A percentile compares a stretch with the other conserved stretches of the same genome.
These are phyloP conservation scores for Trametes gibbosa DNA, from an alignment of 768 basidiomycete genomes.

Conservation along the genomic window DNA sequence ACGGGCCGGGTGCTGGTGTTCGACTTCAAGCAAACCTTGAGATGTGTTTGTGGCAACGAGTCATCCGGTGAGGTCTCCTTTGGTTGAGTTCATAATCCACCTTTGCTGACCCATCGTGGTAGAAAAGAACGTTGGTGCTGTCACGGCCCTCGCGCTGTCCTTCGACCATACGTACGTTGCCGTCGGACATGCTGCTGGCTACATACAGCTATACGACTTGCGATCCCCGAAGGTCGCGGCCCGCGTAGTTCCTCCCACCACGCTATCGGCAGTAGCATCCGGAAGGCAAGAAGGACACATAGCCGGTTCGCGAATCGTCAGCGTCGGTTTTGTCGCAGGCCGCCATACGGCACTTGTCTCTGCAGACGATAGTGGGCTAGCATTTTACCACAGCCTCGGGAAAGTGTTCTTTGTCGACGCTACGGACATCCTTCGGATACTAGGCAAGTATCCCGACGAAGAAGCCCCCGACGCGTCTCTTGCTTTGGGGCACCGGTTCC, in stretches of 20 bases:
- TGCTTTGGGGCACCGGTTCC: constrained; percentile 31
- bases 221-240: constrained; percentile 64
- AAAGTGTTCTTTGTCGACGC: constrained; percentile 95
- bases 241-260: constrained; percentile 68
- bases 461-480: constrained; percentile 23
- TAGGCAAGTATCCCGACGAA: constrained; percentile 83
- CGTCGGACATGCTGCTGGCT: constrained; percentile 80
- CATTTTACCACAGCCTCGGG: constrained; percentile 93
- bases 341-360: constrained; percentile 91
- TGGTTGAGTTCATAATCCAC: not conserved
- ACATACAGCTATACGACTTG: constrained; percentile 85
- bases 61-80: constrained; percentile 46
- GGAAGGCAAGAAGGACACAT: constrained; percentile 88
- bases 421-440: constrained; percentile 87
- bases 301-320: constrained; percentile 72
- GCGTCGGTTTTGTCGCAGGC: constrained; percentile 82
- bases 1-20: constrained; percentile 78
- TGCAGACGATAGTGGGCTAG: constrained; percentile 86
- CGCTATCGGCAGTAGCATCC: constrained; percentile 61
- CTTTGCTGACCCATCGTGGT: constrained; percentile 21
- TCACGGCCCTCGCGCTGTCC: constrained; percentile 88
- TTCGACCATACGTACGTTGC: constrained; percentile 93
- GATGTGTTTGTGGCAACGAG: constrained; percentile 75
- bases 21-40: constrained; percentile 86
- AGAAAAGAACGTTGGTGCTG: constrained; percentile 67